phyloP scores from a whole-genome alignment of 192 early-diverging fungal genomes.

The Coemansia sp. region DNA sequence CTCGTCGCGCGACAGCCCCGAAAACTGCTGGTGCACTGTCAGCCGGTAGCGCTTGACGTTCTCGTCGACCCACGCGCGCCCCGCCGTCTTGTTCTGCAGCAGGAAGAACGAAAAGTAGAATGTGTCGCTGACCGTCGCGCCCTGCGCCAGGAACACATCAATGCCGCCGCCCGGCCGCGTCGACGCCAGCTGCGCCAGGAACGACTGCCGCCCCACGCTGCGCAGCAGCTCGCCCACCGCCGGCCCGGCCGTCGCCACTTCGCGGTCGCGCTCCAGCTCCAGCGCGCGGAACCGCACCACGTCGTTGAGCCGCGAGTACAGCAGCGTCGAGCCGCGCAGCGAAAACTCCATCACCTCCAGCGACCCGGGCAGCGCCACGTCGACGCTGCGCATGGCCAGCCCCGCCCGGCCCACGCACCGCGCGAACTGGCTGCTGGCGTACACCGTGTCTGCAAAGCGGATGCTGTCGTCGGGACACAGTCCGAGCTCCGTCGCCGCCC shows the following conservation, averaged over 20 bases:
- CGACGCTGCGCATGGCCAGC: constrained; percentile 17
- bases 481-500: constrained; percentile 13
- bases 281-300: constrained; percentile 48
- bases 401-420: constrained; percentile 39
- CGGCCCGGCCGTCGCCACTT: constrained; percentile 32
- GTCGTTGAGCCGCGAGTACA: constrained; percentile 52
- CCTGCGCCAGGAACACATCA: constrained; percentile 49
- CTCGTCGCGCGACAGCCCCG: constrained; percentile 55
- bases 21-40: constrained; percentile 52
- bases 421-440: constrained; percentile 23
- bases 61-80: constrained; percentile 24
- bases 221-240: constrained; percentile 41
- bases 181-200: constrained; percentile 43
- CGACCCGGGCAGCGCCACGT: constrained; percentile 34
- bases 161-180: constrained; percentile 35
- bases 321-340: constrained; percentile 38
- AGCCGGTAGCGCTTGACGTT: constrained; percentile 50
- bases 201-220: constrained; percentile 42
- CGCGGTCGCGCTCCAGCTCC: constrained; percentile 13
- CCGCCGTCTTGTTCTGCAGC: constrained; percentile 48
- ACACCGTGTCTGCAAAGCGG: constrained; percentile 34
- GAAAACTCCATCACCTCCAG: constrained; percentile 52
- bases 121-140: constrained; percentile 38
- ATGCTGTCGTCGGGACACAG: constrained; percentile 37
- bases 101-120: constrained; percentile 53